Conservation (phyloP, 306 rosid species). For the Abrus pulchellus region DNA sequence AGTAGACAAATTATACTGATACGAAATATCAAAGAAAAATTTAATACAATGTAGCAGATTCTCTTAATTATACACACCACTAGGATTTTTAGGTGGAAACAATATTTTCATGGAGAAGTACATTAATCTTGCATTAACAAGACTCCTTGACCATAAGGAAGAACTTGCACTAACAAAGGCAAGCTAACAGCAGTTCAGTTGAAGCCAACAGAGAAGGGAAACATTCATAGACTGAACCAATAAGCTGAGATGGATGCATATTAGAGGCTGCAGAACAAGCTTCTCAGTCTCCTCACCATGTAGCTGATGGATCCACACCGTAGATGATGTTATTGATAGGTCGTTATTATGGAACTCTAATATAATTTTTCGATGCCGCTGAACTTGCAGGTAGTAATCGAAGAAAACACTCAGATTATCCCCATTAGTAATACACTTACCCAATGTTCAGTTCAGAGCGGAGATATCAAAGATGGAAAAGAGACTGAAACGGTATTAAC, state of each 20-base stretch:
- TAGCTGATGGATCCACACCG: no score
- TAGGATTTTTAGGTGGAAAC: neutral
- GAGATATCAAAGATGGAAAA: neutral
- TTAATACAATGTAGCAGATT: neutral
- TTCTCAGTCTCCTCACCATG: no score
- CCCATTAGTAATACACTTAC: neutral
- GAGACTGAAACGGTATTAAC: neutral
- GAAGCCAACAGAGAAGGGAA: neutral
- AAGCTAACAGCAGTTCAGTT: neutral
- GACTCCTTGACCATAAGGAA: neutral
- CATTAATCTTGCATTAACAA: neutral
- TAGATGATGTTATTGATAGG: neutral
- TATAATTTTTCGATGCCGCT: neutral
- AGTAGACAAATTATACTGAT: neutral
- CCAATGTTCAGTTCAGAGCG: slow-evolving; percentile 2
- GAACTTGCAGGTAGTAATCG: neutral
- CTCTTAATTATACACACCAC: neutral
- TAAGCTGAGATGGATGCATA: neutral
- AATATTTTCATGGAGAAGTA: neutral
- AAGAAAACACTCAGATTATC: neutral
- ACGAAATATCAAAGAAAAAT: slow-evolving; percentile 4
- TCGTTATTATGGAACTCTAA: neutral
- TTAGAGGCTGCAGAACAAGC: no score
- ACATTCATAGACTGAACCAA: neutral
- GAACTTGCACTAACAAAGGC: slow-evolving; percentile 6